Base-by-base conservation (phyloP, 116 monocot genomes). In the Posidonia oceanica region DNA sequence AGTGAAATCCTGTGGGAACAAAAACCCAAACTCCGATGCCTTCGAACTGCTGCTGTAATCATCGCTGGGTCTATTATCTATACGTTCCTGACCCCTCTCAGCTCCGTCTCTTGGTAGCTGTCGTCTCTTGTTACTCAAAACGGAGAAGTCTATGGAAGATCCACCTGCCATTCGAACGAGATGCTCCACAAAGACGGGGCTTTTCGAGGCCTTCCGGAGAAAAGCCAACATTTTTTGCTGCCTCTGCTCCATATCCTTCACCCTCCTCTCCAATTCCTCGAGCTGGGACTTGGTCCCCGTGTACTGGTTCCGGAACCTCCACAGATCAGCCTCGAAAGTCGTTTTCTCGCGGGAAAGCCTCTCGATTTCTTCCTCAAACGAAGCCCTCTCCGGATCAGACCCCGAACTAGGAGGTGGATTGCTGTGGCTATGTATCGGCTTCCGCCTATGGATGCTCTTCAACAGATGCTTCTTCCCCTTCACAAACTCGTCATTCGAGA, bases 361-460 rank as follows among this genome's bases (percentile, higher is more conserved):
- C 0, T 89, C 89, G 7, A 93, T 93, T 77, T 88, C 87, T 54
- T 89, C 93, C 74, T 83, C 93, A 4, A 89, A 72, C 17, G 84
- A 75, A 4, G 80, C 75, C 20, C 93, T 76, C 68, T 89, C 87
- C 4, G 79, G 22, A 56, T 85, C 82, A 0, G 70, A 40, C n/a
- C 71, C 71, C 15, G 74, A 20, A 5, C 71, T 63, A 3, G 84
- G 74, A 4, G 74, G 86, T 6, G 81, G 74, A 61, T 83, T 84
- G 76, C 61, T 72, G 72, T 72, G 95, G 86, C 95, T 96, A 74
- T 91, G 91, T 75, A 91, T 83, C 20, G 95, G 95, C 63, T 96
- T 96, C 16, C 88, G 72, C 4, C 95, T 69, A 72, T 96, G 86
- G 69, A 96, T 96, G 78, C 85, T 96, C 80, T 87, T 88, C 22